Conservation (phyloP, 176 grass and related monocot genomes). For the Triticum urartu region DNA sequence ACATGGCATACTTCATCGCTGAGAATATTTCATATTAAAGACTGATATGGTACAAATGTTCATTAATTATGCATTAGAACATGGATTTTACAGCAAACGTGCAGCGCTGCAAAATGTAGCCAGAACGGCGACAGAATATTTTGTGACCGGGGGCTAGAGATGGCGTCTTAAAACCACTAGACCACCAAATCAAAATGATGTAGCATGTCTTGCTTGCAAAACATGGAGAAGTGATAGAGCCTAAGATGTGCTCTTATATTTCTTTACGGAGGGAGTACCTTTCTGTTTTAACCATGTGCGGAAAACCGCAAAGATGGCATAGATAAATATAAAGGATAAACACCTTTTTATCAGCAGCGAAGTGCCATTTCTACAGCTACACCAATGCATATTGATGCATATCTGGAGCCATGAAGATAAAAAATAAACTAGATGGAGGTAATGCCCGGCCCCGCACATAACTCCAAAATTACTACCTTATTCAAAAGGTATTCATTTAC, state of each 20-base stretch:
- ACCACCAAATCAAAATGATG: neutral
- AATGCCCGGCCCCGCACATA: neutral
- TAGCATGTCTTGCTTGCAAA: neutral
- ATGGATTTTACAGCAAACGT: conserved; percentile 6
- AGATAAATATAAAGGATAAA: neutral
- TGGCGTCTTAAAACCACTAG: neutral
- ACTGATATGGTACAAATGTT: neutral
- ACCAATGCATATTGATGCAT: neutral
- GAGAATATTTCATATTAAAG: neutral
- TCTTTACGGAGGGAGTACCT: neutral
- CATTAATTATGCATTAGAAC: neutral
- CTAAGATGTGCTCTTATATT: neutral
- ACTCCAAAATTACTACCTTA: neutral
- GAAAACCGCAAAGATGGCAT: neutral
- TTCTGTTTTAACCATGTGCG: neutral
- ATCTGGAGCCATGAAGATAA: neutral
- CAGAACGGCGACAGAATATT: neutral
- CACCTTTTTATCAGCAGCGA: neutral
- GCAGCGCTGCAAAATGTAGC: neutral
- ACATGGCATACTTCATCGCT: neutral
- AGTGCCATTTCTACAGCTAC: neutral
- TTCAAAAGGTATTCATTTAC: neutral
- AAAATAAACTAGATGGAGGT: neutral
- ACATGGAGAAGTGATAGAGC: neutral
- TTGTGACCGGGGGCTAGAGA: neutral